Conservation (phyloP, 345 rosid genomes). For the Conringia planisiliqua region DNA sequence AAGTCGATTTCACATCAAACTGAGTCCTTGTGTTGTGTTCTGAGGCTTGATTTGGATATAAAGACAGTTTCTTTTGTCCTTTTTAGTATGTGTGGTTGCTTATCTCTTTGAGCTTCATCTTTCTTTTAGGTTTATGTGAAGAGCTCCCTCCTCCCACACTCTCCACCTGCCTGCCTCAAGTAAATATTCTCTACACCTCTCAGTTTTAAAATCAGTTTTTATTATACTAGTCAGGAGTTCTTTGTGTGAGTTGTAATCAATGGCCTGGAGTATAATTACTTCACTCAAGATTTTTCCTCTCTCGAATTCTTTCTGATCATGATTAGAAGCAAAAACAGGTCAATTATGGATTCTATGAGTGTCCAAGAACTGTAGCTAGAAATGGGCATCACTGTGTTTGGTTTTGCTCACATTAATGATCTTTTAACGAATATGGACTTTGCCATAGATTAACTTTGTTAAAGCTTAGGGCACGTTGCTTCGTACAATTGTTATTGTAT, state of each 20-base stretch:
- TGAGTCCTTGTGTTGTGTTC: neutral
- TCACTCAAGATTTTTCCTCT: neutral
- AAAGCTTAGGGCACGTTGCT: neutral
- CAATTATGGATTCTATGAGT: neutral
- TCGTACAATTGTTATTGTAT: neutral
- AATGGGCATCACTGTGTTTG: neutral
- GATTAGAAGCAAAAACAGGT: neutral
- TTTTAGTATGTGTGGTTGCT: neutral
- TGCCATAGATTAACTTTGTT: neutral
- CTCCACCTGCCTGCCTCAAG: constrained; percentile 86
- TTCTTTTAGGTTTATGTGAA: constrained; percentile 65
- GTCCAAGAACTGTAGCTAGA: neutral
- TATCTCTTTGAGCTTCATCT: neutral
- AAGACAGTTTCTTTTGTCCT: neutral
- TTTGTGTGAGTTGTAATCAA: neutral
- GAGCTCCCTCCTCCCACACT: constrained; percentile 66
- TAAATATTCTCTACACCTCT: constrained; percentile 27
- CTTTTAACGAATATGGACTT: neutral
- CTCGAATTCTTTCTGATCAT: neutral
- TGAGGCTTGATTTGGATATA: neutral
- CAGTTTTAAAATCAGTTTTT: neutral
- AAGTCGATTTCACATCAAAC: neutral
- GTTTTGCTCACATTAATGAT: neutral
- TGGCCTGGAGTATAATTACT: neutral
- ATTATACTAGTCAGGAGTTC: neutral